These are phyloP conservation scores for Afroboletus lepidellus DNA, from an alignment of 1,284 basidiomycete species.

Conservation along the genomic window DNA sequence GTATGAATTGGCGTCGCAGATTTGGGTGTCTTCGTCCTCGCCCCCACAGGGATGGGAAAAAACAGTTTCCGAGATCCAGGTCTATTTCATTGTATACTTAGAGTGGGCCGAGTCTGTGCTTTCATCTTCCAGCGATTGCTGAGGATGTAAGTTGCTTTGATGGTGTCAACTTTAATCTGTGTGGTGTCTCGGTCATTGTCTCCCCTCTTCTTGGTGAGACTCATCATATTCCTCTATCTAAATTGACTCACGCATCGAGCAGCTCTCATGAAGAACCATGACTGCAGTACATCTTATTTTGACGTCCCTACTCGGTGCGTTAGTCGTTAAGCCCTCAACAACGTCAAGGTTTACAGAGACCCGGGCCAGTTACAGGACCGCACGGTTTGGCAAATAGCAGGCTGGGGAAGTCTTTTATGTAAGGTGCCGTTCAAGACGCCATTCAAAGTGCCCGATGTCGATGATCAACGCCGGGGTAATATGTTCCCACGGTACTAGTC, in stretches of 20 bases:
- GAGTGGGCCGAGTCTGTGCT: slow-evolving; percentile 65
- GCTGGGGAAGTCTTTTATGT: slow-evolving; percentile 54
- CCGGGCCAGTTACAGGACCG: slow-evolving; percentile 45
- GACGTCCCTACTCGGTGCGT: slow-evolving; percentile 37
- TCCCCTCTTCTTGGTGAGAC: slow-evolving; percentile 68
- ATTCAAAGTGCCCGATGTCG: slow-evolving; percentile 24
- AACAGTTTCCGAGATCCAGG: slow-evolving; percentile 41
- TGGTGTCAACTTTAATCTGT: slow-evolving; percentile 42
- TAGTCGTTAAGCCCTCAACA: neutral
- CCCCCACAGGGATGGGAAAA: slow-evolving; percentile 89
- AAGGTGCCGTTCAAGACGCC: slow-evolving; percentile 45
- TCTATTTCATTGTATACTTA: neutral
- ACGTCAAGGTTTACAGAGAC: neutral
- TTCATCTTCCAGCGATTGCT: slow-evolving; percentile 81
- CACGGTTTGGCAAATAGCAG: slow-evolving; percentile 39
- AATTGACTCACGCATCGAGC: neutral
- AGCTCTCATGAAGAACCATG: slow-evolving; percentile 87
- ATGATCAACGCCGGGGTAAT: neutral
- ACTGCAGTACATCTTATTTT: slow-evolving; percentile 20
- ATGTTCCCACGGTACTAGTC: neutral
- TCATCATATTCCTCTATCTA: neutral
- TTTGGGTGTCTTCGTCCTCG: slow-evolving; percentile 75
- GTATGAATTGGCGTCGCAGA: slow-evolving; percentile 37
- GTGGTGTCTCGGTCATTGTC: slow-evolving; percentile 76
- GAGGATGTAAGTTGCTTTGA: slow-evolving; percentile 45